These are phyloP conservation scores for Amanita fuliginea DNA, from an alignment of 768 basidiomycete species.

Conservation along the genomic window DNA sequence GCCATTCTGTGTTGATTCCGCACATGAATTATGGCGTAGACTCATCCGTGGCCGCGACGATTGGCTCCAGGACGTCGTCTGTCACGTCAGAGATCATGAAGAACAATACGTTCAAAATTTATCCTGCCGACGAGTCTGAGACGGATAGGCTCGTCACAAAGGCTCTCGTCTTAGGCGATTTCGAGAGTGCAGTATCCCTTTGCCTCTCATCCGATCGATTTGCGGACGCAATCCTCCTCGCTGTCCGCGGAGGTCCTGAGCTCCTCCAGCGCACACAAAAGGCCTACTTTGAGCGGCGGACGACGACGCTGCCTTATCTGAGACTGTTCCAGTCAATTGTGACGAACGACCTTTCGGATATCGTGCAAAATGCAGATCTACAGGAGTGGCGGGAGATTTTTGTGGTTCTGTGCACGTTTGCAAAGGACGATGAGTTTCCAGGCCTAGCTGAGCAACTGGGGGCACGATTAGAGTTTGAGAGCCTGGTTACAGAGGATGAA, in stretches of 20 bases:
- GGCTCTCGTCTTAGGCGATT: conserved; percentile 93
- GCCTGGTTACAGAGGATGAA: conserved; percentile 42
- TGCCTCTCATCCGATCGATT: conserved; percentile 84
- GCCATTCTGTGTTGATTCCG: conserved; percentile 47
- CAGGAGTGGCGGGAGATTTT: conserved; percentile 96
- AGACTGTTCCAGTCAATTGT: conserved; percentile 93
- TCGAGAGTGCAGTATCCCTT: conserved; percentile 81
- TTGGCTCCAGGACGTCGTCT: conserved; percentile 85
- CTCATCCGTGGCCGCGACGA: conserved; percentile 90
- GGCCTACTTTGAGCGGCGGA: conserved; percentile 83
- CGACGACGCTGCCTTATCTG: conserved; percentile 71
- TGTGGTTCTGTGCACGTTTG: conserved; percentile 93
- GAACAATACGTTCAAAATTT: conserved; percentile 82
- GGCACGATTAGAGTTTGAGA: conserved; percentile 80
- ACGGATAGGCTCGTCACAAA: conserved; percentile 84
- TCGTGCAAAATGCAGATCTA: conserved; percentile 93
- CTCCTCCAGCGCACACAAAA: conserved; percentile 83
- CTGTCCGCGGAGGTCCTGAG: conserved; percentile 83
- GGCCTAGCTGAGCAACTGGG: conserved; percentile 89
- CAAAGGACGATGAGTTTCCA: conserved; percentile 72
- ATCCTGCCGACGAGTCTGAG: conserved; percentile 78
- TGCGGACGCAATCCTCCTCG: conserved; percentile 91
- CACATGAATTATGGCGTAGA: conserved; percentile 73
- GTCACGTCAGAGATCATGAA: conserved; percentile 64
- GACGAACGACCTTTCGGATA: conserved; percentile 82